Base-by-base conservation (phyloP, 371 early-diverging fungal genomes). In the Capillidium heterosporum region DNA sequence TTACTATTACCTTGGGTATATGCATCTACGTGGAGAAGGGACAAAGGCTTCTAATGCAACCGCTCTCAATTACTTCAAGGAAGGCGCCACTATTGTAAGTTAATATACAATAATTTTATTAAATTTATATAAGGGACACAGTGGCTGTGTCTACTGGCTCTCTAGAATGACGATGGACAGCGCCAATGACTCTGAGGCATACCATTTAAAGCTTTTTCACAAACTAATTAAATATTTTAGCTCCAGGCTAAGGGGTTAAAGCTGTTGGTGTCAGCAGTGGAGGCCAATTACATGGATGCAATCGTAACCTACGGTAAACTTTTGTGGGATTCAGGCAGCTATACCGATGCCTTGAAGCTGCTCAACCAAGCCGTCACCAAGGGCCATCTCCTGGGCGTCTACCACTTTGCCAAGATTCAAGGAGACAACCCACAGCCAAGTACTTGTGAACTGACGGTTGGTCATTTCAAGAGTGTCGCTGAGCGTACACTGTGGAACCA, bases 11-110 rank as follows among this genome's bases (percentile, higher is more conserved):
- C 59, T 88, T 10, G 97, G 95, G 0, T 61, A 70, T 19, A 94
- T 96, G 93, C 78, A 85, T 60, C 75, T 82, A 82, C 80, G 95
- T 40, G 97, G 95, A 32, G 94, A 93, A 62, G 91, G 91, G 24
- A 82, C 80, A n/a, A 54, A 68, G 1, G 67, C 57, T 11, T 68
- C 78, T 59, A 67, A 76, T 2, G 61, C 57, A 3, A 73, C 65
- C 11, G 95, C 95, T 0, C 56, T 74, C 21, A 32, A 66, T 42
- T 94, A 89, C 86, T 91, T 92, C 63, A 64, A 68, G 28, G 57
- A 73, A 1, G 93, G 88, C 3, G 74, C 76, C 0, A 59, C 67
- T 55, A 65, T 78, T 57, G 74, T 68, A 44, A 58, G 35, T 7
- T 7, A 35, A 35, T 35, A 35, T 35, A 35, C 4, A 35, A 13